Evolutionary conservation across 2,329 filamentous ascomycete genomes (phyloP), one percentile per base, ranked within the genome.

Genomic region (Cyphellophora europaea): DNA sequence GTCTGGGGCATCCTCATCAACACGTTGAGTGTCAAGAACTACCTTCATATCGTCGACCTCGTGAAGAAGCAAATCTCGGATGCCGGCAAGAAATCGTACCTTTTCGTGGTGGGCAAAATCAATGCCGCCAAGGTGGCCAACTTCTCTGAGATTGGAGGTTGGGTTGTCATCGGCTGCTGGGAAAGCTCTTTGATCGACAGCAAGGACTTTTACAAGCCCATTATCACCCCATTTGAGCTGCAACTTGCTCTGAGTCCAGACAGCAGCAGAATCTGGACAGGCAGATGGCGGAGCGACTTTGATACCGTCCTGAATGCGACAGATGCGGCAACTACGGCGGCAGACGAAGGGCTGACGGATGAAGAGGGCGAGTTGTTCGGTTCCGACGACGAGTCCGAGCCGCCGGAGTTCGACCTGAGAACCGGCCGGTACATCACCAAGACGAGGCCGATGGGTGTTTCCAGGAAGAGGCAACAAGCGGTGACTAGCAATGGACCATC

Each of bases 101-200:
- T 89, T 2, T 85, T 98, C 31, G 91, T 98, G 2, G 91, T 98
- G 0, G 91, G 91, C 40, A 96, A 96, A 57, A 69, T 98, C 16
- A 98, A 96, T 53, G 80, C 88, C 0, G 89, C 88, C 23, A 98
- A 98, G 58, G 71, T 98, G 14, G 91, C 91, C 32, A 98, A 98
- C 59, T 98, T 98, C 61, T 77, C 82, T 38, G 91, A 98, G 58
- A 76, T 98, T 4, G 89, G 87, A 28, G 89, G 87, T 11, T 98
- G 91, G 91, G 87, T 96, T 0, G 87, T 96, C 0, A 84, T 98
- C 6, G 89, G 91, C 2, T 98, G 91, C 60, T 98, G 91, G 91
- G 91, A 98, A 62, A 94, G 88, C 56, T 86, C 83, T 40, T 64
- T 96, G 33, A 75, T 98, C 4, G 89, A 95, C 49, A 86, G 87